phyloP scores from a whole-genome alignment of 805 yeast genomes.

The Cyberlindnera misumaiensis region DNA sequence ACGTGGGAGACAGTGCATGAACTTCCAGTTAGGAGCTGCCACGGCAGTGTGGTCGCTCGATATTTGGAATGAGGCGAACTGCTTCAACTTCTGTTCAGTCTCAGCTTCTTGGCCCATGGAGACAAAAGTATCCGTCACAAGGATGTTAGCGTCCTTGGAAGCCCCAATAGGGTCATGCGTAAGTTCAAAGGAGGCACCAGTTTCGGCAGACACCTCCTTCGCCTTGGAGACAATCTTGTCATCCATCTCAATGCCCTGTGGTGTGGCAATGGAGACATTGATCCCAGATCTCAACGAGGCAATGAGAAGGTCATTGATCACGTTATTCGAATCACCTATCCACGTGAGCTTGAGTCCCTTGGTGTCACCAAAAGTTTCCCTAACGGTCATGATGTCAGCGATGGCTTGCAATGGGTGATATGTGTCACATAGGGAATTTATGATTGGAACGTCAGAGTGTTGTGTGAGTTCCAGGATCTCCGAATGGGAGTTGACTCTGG shows the following conservation, averaged over 20 bases:
- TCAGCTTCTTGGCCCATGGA: constrained; percentile 97
- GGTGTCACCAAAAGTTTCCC: constrained; percentile 60
- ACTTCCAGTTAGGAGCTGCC: constrained; percentile 72
- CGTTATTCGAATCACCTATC: constrained; percentile 97
- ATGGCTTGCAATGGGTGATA: constrained; percentile 96
- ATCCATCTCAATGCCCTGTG: constrained; percentile 63
- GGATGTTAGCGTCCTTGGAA: constrained; percentile 62
- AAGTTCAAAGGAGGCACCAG: constrained; percentile 46
- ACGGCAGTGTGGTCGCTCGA: constrained; percentile 51
- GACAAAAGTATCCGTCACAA: constrained; percentile 95
- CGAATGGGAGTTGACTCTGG: constrained; percentile 83
- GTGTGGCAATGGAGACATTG: constrained; percentile 77
- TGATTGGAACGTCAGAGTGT: constrained; percentile 83
- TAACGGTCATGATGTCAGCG: constrained; percentile 81
- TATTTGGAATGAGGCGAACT: constrained; percentile 85
- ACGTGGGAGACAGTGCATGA: constrained; percentile 98
- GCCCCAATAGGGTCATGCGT: constrained; percentile 75
- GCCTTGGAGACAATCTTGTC: constrained; percentile 49
- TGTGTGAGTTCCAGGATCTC: constrained; percentile 75
- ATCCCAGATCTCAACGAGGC: constrained; percentile 85
- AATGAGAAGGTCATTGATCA: constrained; percentile 84
- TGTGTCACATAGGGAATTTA: constrained; percentile 87
- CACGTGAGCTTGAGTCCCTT: constrained; percentile 74
- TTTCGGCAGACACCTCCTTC: constrained; percentile 39
- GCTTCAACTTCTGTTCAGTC: constrained; percentile 60